These are phyloP conservation scores for Microbotryum silenes-acaulis DNA, from an alignment of 1,284 basidiomycete genomes.

Conservation along the genomic window DNA sequence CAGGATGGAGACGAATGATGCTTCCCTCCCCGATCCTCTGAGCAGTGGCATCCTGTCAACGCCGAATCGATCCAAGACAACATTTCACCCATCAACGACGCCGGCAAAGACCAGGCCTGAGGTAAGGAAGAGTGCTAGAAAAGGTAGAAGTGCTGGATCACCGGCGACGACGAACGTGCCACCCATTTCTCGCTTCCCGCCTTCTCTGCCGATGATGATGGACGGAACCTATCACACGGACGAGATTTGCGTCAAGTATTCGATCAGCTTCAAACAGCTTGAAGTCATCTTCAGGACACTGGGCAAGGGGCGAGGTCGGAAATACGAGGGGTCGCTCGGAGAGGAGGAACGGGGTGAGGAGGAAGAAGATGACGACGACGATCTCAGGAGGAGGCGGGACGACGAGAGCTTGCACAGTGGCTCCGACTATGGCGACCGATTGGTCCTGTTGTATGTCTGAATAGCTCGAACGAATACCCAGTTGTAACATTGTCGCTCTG, in stretches of 20 bases:
- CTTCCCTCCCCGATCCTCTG: not conserved
- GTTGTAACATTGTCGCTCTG: too few relatives aligned
- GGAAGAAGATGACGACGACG: not conserved
- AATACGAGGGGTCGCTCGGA: not conserved
- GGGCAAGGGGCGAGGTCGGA: conserved; percentile 1
- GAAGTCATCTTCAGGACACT: conserved; percentile 19
- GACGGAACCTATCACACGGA: conserved; percentile 35
- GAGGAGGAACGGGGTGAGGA: not conserved
- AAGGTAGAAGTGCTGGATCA: not conserved
- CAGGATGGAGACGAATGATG: too few relatives aligned
- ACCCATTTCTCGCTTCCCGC: conserved; percentile 22
- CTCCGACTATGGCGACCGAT: too few relatives aligned
- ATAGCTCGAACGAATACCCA: too few relatives aligned
- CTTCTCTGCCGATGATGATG: conserved; percentile 24
- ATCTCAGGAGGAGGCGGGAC: not conserved
- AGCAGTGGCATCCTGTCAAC: not conserved
- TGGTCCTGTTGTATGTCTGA: too few relatives aligned
- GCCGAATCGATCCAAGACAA: not conserved
- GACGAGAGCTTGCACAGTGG: too few relatives aligned
- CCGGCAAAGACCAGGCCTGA: not conserved
- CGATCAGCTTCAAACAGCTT: conserved; percentile 17
- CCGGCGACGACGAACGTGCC: not conserved
- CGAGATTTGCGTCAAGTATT: conserved; percentile 31
- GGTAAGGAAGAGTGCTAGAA: not conserved
- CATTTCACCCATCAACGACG: not conserved